A percentile compares a stretch with the other conserved stretches of the same genome.
phyloP scores from a whole-genome alignment of 208 protist genomes.

The Strigomonas culicis region DNA sequence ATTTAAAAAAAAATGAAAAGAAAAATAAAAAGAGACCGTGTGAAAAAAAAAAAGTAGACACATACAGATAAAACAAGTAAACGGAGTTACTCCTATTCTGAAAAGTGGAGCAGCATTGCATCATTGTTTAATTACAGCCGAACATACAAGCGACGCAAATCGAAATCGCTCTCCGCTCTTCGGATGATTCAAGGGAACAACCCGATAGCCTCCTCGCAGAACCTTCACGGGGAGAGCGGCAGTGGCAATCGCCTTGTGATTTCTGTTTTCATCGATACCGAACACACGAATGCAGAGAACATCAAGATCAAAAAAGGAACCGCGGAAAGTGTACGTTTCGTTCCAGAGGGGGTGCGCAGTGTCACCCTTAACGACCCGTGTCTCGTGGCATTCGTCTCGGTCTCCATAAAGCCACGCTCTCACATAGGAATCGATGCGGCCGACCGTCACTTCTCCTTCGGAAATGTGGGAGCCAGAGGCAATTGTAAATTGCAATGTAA shows the following conservation, averaged over 20 bases:
- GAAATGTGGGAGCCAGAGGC: conserved; percentile 51
- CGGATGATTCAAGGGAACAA: conserved; percentile 33
- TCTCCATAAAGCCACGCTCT: conserved; percentile 32
- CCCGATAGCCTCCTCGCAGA: conserved; percentile 41
- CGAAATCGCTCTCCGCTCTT: conserved; percentile 18
- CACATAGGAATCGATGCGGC: conserved; percentile 41
- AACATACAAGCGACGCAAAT: conserved; percentile 32
- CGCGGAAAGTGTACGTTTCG: conserved; percentile 21
- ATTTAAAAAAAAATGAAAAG: conserved; percentile 9
- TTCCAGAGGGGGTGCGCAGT: conserved; percentile 62
- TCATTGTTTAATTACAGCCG: conserved; percentile 12
- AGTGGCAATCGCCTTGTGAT: conserved; percentile 31
- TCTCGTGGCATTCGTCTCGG: conserved; percentile 15
- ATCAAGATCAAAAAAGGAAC: conserved; percentile 29
- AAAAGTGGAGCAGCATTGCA: background rate
- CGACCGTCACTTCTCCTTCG: conserved; percentile 27
- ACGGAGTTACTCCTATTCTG: no score
- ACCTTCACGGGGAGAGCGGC: conserved; percentile 31
- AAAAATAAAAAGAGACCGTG: background rate
- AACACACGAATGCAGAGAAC: conserved; percentile 40
- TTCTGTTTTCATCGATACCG: conserved; percentile 18
- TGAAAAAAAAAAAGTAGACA: conserved; percentile 5
- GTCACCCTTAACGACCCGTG: conserved; percentile 29
- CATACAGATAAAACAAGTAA: no score
- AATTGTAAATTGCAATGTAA: conserved; percentile 32